These are phyloP conservation scores for Taphrina populina DNA, from an alignment of 1,139 yeast species.

Conservation along the genomic window DNA sequence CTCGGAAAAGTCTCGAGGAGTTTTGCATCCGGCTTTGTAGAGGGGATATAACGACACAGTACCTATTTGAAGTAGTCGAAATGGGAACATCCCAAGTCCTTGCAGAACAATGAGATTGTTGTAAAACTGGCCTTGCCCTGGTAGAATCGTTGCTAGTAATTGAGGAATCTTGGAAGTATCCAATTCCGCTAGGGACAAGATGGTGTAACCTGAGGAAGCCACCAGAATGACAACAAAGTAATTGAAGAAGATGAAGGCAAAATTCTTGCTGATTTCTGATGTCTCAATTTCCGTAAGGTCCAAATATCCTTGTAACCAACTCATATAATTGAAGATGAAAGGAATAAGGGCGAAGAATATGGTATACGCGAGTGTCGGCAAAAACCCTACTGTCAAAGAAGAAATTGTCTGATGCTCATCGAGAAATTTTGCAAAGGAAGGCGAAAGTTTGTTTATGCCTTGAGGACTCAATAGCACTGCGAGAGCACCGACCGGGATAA, in stretches of 20 bases:
- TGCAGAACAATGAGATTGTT: constrained; percentile 79
- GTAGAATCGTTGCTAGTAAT: constrained; percentile 68
- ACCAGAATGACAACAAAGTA: constrained; percentile 79
- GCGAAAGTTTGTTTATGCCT: constrained; percentile 69
- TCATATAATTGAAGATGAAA: constrained; percentile 67
- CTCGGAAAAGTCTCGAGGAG: constrained; percentile 65
- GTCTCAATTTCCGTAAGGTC: constrained; percentile 81
- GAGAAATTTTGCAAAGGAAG: constrained; percentile 65
- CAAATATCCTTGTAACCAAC: constrained; percentile 69
- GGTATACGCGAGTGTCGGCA: constrained; percentile 75
- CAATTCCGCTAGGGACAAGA: constrained; percentile 60
- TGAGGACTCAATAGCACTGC: constrained; percentile 70
- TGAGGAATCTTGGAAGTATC: constrained; percentile 80
- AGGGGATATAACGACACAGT: constrained; percentile 62
- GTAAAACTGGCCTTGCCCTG: constrained; percentile 70
- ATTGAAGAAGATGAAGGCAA: constrained; percentile 68
- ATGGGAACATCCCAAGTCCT: constrained; percentile 85
- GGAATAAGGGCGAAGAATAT: constrained; percentile 71
- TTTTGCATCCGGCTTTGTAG: constrained; percentile 41
- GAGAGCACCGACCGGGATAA: constrained; percentile 70
- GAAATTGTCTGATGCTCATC: constrained; percentile 58
- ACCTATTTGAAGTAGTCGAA: constrained; percentile 67
- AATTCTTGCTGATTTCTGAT: constrained; percentile 71
- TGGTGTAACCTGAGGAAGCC: constrained; percentile 69
- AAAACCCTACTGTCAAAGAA: constrained; percentile 69